phyloP scores from a whole-genome alignment of 371 early-diverging fungal species.

The Apophysomyces ossiformis region DNA sequence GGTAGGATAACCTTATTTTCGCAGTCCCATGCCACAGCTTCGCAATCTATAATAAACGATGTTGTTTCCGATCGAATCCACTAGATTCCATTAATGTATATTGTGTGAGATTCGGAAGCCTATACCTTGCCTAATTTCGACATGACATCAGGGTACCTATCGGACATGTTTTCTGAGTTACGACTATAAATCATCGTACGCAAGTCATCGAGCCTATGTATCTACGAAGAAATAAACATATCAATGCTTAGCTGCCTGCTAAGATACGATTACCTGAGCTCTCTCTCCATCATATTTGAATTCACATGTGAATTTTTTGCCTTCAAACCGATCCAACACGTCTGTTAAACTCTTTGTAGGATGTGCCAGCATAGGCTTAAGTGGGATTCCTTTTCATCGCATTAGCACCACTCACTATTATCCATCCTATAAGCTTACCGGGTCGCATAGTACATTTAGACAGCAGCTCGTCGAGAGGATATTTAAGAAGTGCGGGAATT shows the following conservation, averaged over 20 bases:
- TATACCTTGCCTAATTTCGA: slow-evolving; percentile 66
- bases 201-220: slow-evolving; percentile 84
- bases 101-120: neutral
- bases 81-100: slow-evolving; percentile 32
- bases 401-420: neutral
- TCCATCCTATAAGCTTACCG: slow-evolving; percentile 46
- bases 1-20: slow-evolving; percentile 89
- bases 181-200: slow-evolving; percentile 89
- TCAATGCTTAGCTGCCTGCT: neutral
- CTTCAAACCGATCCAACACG: slow-evolving; percentile 94
- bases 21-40: slow-evolving; percentile 99
- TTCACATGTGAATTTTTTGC: slow-evolving; percentile 94
- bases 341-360: slow-evolving; percentile 96
- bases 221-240: slow-evolving; percentile 39
- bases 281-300: slow-evolving; percentile 99
- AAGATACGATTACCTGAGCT: slow-evolving; percentile 78
- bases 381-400: slow-evolving; percentile 72
- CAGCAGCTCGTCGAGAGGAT: slow-evolving; percentile 70
- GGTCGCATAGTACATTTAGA: slow-evolving; percentile 88
- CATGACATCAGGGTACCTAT: slow-evolving; percentile 96
- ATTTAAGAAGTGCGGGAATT: slow-evolving; percentile 81
- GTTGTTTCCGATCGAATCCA: slow-evolving; percentile 65
- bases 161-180: slow-evolving; percentile 96
- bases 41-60: slow-evolving; percentile 98
- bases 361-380: slow-evolving; percentile 99